phyloP scores from a whole-genome alignment of 2,329 filamentous ascomycete species.

The Cercospora sesami region DNA sequence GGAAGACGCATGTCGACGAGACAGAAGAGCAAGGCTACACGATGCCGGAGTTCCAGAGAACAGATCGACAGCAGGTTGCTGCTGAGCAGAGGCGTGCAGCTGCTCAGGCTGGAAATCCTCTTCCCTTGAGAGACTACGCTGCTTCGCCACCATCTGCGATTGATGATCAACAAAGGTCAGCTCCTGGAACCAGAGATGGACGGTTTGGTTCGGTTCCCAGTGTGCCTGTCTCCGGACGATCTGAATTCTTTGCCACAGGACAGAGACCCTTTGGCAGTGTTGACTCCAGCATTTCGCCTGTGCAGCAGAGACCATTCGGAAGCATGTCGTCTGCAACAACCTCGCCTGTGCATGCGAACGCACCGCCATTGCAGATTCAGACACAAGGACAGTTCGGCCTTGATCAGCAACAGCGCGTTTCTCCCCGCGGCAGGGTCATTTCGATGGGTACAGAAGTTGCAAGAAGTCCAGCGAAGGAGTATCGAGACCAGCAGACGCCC shows the following conservation, averaged over 20 bases:
- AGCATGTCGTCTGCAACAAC: constrained; percentile 8
- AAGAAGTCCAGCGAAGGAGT: constrained; percentile 31
- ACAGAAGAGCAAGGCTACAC: not conserved
- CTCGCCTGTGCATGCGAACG: constrained; percentile 21
- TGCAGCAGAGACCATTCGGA: constrained; percentile 23
- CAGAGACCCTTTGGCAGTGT: constrained; percentile 21
- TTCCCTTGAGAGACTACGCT: constrained; percentile 14
- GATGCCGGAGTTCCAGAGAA: not conserved
- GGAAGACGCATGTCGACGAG: constrained; percentile 13
- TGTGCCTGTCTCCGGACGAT: constrained; percentile 17
- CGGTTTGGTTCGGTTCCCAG: constrained; percentile 9
- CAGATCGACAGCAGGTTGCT: not conserved
- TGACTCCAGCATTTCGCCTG: constrained; percentile 18
- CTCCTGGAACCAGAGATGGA: not conserved
- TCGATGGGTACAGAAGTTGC: constrained; percentile 28
- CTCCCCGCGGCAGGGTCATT: constrained; percentile 12
- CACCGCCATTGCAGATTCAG: not conserved
- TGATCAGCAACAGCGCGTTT: not conserved
- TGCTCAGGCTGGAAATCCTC: constrained; percentile 5
- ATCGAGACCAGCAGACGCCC: constrained; percentile 35
- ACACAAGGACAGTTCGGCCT: not conserved
- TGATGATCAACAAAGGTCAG: not conserved
- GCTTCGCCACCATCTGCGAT: not conserved
- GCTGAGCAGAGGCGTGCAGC: not conserved
- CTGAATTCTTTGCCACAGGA: constrained; percentile 12